Percentiles rank a stretch among this genome's conserved stretches.
Conservation (phyloP, 352 stramenopile species). For the Globisporangium emineosum region DNA sequence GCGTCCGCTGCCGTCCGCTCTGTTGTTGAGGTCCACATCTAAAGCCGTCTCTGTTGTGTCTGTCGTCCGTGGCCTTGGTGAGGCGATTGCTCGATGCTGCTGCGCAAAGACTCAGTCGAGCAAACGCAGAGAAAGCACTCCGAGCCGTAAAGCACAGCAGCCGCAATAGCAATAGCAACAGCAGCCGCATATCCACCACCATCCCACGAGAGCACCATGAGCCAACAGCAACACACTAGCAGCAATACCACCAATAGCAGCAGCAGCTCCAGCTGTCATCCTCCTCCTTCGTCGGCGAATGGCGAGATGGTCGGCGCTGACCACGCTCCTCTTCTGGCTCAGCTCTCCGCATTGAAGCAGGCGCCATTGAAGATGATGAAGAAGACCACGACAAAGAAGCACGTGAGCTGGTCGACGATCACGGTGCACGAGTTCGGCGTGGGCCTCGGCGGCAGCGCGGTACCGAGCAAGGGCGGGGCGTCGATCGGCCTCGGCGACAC, state of each 20-base stretch:
- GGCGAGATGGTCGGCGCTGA: background rate
- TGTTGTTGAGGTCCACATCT: conserved; percentile 12
- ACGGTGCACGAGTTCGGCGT: conserved; percentile 50
- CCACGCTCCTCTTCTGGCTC: background rate
- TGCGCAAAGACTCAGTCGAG: conserved; percentile 9
- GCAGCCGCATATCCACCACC: too few relatives aligned
- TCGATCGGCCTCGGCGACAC: conserved; percentile 38
- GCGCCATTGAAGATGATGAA: conserved; percentile 6
- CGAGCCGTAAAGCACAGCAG: background rate
- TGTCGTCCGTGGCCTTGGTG: background rate
- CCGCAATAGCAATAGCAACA: background rate
- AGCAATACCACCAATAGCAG: background rate
- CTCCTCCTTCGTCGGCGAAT: background rate
- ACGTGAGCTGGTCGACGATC: conserved; percentile 41
- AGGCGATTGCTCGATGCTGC: conserved; percentile 4
- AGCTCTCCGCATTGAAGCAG: background rate
- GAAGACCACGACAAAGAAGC: conserved; percentile 20
- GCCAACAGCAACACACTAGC: background rate
- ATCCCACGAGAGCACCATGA: background rate
- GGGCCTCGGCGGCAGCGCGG: conserved; percentile 35
- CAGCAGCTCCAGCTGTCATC: background rate
- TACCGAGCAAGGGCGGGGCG: conserved; percentile 36
- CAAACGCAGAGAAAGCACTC: conserved; percentile 11
- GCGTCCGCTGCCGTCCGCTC: background rate
- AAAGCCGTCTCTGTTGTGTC: conserved; percentile 5